Evolutionary conservation across 306 rosid species (phyloP), one percentile per base, ranked within the genome.

Genomic region (Sophora flavescens): DNA sequence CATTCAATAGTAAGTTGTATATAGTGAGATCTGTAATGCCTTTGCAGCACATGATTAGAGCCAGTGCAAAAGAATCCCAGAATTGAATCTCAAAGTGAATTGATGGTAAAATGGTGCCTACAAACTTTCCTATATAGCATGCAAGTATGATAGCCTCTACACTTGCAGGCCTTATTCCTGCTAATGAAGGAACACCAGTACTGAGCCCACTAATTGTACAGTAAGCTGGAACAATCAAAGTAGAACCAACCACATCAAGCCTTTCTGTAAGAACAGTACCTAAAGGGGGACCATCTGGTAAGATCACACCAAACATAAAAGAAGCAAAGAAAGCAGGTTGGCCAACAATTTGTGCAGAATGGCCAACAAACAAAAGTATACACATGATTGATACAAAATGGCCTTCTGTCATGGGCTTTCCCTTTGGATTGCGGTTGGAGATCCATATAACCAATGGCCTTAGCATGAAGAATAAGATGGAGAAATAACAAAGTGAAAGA

Each of bases 11-110:
- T 1, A 50, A 1, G 60, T 68, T 48, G 51, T n/a, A 15, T 15
- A 67, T 0, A 35, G 9, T 12, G n/a, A 80, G 76, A 74, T 74
- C 80, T 3, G 16, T 5, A 4, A 80, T 70, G 65, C 84, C 84
- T 74, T 60, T 80, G 80, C 84, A 80, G 15, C 80, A 80, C 84
- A 80, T 80, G 76, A 80, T 60, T 30, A 68, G 64, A 80, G 72
- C 63, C 28, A 80, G n/a, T 15, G 76, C 57, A 39, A 74, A 3
- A 39, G 84, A 74, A 59, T 80, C 84, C 72, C 76, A 51, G 2
- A 80, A 59, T 8, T 74, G 76, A 67, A 74, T 59, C 8, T 50
- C 72, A 59, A 48, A 74, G 65, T 39, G 32, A 60, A 80, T 63
- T 38, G 84, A 80, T 13, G 76, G 66, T 17, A 80, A 8, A 9